Evolutionary conservation across 2,329 filamentous ascomycete genomes (phyloP).

Genomic region (Neocucurbitaria cava): DNA sequence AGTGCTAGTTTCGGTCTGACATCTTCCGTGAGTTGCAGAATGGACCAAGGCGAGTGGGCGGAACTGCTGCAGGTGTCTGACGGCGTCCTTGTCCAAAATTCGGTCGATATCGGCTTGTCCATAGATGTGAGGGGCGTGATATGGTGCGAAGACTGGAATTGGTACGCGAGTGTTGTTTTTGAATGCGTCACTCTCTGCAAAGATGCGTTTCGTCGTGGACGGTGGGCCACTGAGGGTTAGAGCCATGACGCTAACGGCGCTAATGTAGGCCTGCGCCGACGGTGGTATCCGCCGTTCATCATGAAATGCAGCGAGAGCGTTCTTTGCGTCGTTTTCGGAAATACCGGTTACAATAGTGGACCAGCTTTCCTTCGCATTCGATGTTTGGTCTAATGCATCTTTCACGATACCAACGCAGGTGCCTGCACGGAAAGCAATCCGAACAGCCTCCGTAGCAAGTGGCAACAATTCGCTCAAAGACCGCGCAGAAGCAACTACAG

Average conservation of each 20-base stretch:
- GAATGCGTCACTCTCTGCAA: slow-evolving; percentile 57
- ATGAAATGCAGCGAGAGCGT: slow-evolving; percentile 65
- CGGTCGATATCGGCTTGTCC: slow-evolving; percentile 58
- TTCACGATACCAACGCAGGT: slow-evolving; percentile 53
- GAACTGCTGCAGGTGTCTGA: slow-evolving; percentile 51
- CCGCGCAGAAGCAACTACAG: slow-evolving; percentile 68
- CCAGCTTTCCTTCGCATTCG: slow-evolving; percentile 67
- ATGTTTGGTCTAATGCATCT: slow-evolving; percentile 59
- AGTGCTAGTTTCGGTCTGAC: slow-evolving; percentile 54
- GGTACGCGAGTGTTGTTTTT: slow-evolving; percentile 59
- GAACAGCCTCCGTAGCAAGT: slow-evolving; percentile 68
- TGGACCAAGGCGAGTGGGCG: slow-evolving; percentile 54
- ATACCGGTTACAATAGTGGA: slow-evolving; percentile 69
- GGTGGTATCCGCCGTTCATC: slow-evolving; percentile 58
- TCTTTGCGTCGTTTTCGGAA: slow-evolving; percentile 59
- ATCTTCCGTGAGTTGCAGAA: slow-evolving; percentile 56
- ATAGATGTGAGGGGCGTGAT: slow-evolving; percentile 65
- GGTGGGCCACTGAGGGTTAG: slow-evolving; percentile 67
- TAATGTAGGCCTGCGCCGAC: slow-evolving; percentile 63
- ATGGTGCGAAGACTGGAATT: slow-evolving; percentile 65
- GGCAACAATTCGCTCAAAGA: slow-evolving; percentile 68
- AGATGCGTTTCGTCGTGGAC: slow-evolving; percentile 59
- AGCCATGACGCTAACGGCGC: slow-evolving; percentile 65
- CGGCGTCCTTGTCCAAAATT: slow-evolving; percentile 54
- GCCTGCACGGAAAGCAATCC: slow-evolving; percentile 71